Percentiles rank a stretch among this genome's conserved stretches.
These are phyloP conservation scores for Fraxinus velutina DNA, from an alignment of 305 asterid genomes.

Conservation along the genomic window DNA sequence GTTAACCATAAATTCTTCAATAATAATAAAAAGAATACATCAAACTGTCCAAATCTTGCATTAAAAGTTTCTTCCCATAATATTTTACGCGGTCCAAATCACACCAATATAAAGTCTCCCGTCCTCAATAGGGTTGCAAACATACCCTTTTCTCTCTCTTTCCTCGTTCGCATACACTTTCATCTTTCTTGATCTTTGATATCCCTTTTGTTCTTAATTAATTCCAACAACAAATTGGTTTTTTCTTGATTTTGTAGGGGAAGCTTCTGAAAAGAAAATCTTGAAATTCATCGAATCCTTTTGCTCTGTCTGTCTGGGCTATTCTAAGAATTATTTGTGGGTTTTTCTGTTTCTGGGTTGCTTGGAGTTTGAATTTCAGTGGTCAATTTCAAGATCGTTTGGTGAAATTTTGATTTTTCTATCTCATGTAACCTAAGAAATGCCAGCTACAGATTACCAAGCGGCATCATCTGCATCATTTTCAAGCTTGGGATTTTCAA, in stretches of 20 bases:
- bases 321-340: background rate
- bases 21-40: background rate
- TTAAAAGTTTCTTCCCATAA: background rate
- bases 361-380: background rate
- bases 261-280: background rate
- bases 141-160: conserved; percentile 29
- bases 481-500: conserved; percentile 37
- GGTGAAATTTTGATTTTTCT: background rate
- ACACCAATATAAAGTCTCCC: conserved; percentile 28
- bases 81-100: conserved; percentile 37
- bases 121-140: conserved; percentile 37
- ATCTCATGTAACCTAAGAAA: conserved; percentile 35
- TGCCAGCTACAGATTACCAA: conserved; percentile 51
- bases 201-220: background rate
- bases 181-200: background rate
- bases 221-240: background rate
- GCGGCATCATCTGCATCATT: conserved; percentile 36
- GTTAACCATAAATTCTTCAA: too few relatives aligned
- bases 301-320: conserved; percentile 14
- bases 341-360: background rate
- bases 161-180: background rate
- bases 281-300: background rate
- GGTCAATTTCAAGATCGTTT: conserved; percentile 1
- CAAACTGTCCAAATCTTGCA: conserved; percentile 10
- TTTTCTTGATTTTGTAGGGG: background rate